These are phyloP conservation scores for Tuber brumale DNA, from an alignment of 495 filamentous ascomycete species.

Conservation along the genomic window DNA sequence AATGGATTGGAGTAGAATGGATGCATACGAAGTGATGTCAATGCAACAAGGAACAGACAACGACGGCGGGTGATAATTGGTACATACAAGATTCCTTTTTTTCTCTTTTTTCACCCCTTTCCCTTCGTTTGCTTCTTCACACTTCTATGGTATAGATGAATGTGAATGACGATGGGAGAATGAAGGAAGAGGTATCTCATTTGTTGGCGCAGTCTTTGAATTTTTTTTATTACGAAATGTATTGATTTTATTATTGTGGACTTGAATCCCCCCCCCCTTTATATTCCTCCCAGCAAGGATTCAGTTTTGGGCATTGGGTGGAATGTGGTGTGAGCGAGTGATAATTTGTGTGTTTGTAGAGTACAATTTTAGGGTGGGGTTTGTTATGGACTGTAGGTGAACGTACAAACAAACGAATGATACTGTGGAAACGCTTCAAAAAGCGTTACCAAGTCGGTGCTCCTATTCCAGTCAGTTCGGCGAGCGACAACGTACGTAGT, in stretches of 20 bases:
- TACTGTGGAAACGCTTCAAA: slow-evolving; percentile 8
- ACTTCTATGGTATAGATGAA: slow-evolving; percentile 11
- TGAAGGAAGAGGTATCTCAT: neutral
- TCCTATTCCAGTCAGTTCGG: slow-evolving; percentile 51
- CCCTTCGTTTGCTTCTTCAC: slow-evolving; percentile 3
- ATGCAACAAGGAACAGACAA: neutral
- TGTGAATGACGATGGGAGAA: neutral
- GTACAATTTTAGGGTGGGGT: slow-evolving; percentile 13
- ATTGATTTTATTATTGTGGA: slow-evolving; percentile 19
- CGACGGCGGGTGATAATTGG: slow-evolving; percentile 4
- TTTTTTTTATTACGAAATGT: slow-evolving; percentile 8
- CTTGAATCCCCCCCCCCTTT: neutral
- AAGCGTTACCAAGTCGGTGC: slow-evolving; percentile 73
- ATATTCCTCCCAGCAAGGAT: neutral
- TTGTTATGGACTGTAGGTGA: neutral
- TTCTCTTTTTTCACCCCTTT: slow-evolving; percentile 9
- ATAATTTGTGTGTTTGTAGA: slow-evolving; percentile 10
- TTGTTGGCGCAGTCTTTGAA: slow-evolving; percentile 14
- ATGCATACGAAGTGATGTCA: neutral
- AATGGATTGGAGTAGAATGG: slow-evolving; percentile 1
- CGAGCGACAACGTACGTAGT: neutral
- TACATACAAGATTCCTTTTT: neutral
- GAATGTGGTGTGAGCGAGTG: neutral
- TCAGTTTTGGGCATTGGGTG: neutral
- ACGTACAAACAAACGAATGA: neutral